phyloP scores from a whole-genome alignment of 2,329 filamentous ascomycete genomes.

The Pestalotiopsis sp. region DNA sequence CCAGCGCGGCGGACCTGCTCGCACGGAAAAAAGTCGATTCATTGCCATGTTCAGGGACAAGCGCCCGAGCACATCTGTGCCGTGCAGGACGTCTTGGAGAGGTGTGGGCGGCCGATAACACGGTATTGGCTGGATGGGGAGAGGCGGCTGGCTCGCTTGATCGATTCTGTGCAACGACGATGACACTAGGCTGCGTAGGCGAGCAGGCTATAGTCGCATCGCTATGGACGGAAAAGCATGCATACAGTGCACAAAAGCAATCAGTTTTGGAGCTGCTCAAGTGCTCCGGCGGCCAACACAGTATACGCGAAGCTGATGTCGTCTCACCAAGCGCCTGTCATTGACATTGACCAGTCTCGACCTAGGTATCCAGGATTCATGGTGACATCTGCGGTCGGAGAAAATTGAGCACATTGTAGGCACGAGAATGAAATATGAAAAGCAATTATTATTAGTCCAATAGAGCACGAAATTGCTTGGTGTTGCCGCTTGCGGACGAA shows the following conservation, averaged over 20 bases:
- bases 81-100: not conserved
- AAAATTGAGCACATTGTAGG: not conserved
- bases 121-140: not conserved
- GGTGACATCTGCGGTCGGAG: not conserved
- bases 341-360: not conserved
- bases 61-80: conserved; percentile 7
- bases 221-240: not conserved
- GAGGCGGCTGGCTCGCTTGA: conserved; percentile 1
- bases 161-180: not conserved
- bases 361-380: not conserved
- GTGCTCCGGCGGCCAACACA: not conserved
- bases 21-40: not conserved
- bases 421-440: not conserved
- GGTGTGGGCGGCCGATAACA: not conserved
- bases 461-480: not conserved
- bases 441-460: not conserved
- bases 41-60: conserved; percentile 1
- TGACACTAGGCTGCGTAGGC: not conserved
- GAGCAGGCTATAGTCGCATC: not conserved
- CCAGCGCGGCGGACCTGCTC: not conserved
- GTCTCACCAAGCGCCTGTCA: not conserved
- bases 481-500: not conserved
- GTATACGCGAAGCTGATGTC: not conserved
- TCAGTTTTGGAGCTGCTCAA: not conserved
- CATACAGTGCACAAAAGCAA: not conserved